A percentile compares a stretch with the other conserved stretches of the same genome.
Evolutionary conservation across 495 filamentous ascomycete species (phyloP).

Genomic region (Annulohypoxylon nitens): DNA sequence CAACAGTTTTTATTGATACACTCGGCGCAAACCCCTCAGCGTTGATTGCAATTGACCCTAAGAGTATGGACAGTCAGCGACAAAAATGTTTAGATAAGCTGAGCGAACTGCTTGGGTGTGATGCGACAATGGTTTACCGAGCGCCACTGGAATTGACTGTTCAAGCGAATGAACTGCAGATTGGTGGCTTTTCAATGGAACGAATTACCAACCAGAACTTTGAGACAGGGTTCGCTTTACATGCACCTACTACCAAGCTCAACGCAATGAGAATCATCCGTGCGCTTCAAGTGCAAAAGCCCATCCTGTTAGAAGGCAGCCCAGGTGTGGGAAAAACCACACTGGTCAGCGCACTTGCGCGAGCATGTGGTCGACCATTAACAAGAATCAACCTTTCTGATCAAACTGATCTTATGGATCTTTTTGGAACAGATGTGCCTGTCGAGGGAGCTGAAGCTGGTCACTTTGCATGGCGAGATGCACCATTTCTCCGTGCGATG

Average conservation of each 20-base stretch:
- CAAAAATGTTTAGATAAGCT: constrained; percentile 79
- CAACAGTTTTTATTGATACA: constrained; percentile 95
- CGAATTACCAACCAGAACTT: constrained; percentile 61
- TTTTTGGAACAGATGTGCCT: constrained; percentile 97
- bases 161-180: constrained; percentile 63
- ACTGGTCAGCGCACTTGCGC: constrained; percentile 84
- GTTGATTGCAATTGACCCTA: constrained; percentile 74
- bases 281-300: constrained; percentile 89
- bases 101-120: constrained; percentile 70
- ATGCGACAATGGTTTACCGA: constrained; percentile 74
- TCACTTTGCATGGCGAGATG: constrained; percentile 93
- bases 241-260: constrained; percentile 86
- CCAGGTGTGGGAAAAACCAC: constrained; percentile 98
- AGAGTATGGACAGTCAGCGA: constrained; percentile 71
- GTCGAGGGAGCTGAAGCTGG: constrained; percentile 89
- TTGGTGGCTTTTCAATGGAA: constrained; percentile 80
- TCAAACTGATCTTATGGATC: constrained; percentile 95
- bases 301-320: constrained; percentile 93
- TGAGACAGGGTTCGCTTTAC: constrained; percentile 78
- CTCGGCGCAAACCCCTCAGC: constrained; percentile 94
- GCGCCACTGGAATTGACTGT: constrained; percentile 61
- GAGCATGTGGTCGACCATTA: constrained; percentile 79
- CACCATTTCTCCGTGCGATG: constrained; percentile 96
- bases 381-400: constrained; percentile 97
- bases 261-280: constrained; percentile 92